Evolutionary conservation across 768 basidiomycete genomes (phyloP).

Genomic region (Kwoniella pini): DNA sequence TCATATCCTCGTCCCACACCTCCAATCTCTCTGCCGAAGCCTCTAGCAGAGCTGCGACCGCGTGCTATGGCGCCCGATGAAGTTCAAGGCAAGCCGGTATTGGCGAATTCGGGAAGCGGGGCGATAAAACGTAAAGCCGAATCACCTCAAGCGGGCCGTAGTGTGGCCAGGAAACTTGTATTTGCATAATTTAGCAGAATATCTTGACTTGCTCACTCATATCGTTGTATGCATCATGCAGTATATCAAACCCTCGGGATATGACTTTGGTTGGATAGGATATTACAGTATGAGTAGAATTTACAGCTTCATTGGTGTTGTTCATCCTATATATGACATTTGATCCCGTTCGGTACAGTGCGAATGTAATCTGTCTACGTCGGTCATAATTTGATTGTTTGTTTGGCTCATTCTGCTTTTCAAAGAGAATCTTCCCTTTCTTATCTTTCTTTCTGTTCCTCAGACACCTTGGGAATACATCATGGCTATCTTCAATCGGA

Average conservation of each 20-base stretch:
- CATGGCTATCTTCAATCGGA: slow-evolving; percentile 54
- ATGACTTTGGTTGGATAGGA: too few relatives aligned
- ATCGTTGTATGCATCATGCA: background rate
- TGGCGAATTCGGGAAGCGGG: slow-evolving; percentile 15
- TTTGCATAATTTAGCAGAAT: slow-evolving; percentile 11
- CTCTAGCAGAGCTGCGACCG: slow-evolving; percentile 56
- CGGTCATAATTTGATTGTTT: background rate
- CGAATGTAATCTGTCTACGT: slow-evolving; percentile 1
- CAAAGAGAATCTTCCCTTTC: background rate
- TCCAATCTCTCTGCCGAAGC: slow-evolving; percentile 82
- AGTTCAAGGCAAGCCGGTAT: slow-evolving; percentile 41
- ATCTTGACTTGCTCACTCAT: background rate
- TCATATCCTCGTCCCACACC: slow-evolving; percentile 83
- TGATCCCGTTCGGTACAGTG: slow-evolving; percentile 9
- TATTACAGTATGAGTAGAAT: too few relatives aligned
- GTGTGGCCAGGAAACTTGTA: slow-evolving; percentile 35
- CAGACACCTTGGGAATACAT: slow-evolving; percentile 16
- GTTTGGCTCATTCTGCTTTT: background rate
- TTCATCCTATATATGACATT: too few relatives aligned
- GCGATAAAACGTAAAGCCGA: slow-evolving; percentile 44
- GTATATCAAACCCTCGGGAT: too few relatives aligned
- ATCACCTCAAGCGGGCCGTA: slow-evolving; percentile 25
- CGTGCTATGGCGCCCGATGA: slow-evolving; percentile 60
- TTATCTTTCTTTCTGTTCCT: background rate
- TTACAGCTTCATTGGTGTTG: too few relatives aligned